Conservation (phyloP, 2,329 filamentous ascomycete genomes). For the Aspergillus luchuensis region DNA sequence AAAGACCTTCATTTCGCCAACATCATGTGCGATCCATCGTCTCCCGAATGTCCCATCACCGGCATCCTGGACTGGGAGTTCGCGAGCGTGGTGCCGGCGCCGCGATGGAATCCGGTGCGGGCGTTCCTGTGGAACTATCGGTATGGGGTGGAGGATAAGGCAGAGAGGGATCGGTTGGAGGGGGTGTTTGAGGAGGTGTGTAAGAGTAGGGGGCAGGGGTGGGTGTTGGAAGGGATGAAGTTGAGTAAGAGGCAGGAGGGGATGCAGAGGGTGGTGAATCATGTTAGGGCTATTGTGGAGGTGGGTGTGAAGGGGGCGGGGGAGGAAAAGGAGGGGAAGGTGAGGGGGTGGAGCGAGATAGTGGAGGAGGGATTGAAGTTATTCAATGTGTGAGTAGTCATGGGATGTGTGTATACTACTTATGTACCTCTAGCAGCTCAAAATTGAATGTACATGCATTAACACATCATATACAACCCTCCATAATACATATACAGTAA, state of each 20-base stretch:
- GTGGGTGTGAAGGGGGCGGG: conserved; percentile 22
- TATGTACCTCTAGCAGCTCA: too few species aligned
- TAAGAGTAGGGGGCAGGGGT: conserved; percentile 17
- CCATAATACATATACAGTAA: neutral
- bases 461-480: too few species aligned
- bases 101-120: conserved; percentile 39
- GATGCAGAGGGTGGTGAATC: conserved; percentile 33
- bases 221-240: conserved; percentile 20
- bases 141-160: conserved; percentile 19
- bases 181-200: conserved; percentile 29
- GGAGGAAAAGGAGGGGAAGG: conserved; percentile 27
- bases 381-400: too few species aligned
- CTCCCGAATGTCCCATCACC: conserved; percentile 29
- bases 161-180: conserved; percentile 27
- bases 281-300: conserved; percentile 34
- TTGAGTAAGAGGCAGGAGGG: conserved; percentile 22
- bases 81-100: conserved; percentile 37
- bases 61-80: conserved; percentile 46
- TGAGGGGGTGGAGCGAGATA: conserved; percentile 20
- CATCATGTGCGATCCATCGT: conserved; percentile 34
- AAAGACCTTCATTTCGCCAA: conserved; percentile 36
- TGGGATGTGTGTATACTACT: too few species aligned
- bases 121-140: conserved; percentile 41
- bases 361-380: neutral
- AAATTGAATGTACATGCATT: too few species aligned